Base-by-base conservation (phyloP, 345 rosid species). In the Arabidopsis arenosa region DNA sequence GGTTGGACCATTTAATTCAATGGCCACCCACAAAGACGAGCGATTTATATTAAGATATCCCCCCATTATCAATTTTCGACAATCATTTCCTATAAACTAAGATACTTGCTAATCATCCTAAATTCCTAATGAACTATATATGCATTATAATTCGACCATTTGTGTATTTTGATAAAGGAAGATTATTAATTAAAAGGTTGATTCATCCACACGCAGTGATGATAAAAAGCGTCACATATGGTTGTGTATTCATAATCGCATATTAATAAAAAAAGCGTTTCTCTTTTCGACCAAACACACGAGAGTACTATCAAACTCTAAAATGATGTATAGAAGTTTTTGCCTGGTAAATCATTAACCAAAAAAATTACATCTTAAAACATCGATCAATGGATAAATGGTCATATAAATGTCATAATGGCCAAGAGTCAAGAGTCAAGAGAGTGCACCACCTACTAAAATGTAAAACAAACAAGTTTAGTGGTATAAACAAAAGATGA, bases 181-280 rank as follows among this genome's bases (percentile, higher is more conserved):
- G 39, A 9, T 13, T 60, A 52, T 36, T 61, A 32, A 43, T 5
- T 1, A 14, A 32, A 61, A 54, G 63, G 45, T 74, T 68, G 75
- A 68, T 68, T 68, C 41, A 68, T 43, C 56, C 75, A 60, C 70
- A 76, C 80, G 75, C 52, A 18, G 75, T 68, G 64, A 76, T 76
- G 64, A 69, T 75, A 53, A 32, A 59, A 62, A 67, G 74, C 9
- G 54, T 51, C 55, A 7, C 53, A 51, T 67, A 58, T 37, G 51
- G 54, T 69, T 55, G 15, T 41, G 71, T 33, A 43, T 54, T 54
- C 77, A 64, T 73, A 32, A 41, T 41, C 59, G 5, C 35, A 23
- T 23, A 23, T 39, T 8, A 12, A 28, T 28, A 14, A 28, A 47
- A 15, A 75, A 67, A 4, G 47, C 2, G 45, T 40, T 58, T 48